A percentile compares a stretch with the other conserved stretches of the same genome.
phyloP scores from a whole-genome alignment of 805 yeast species.

The Wickerhamomyces chaumierensis region DNA sequence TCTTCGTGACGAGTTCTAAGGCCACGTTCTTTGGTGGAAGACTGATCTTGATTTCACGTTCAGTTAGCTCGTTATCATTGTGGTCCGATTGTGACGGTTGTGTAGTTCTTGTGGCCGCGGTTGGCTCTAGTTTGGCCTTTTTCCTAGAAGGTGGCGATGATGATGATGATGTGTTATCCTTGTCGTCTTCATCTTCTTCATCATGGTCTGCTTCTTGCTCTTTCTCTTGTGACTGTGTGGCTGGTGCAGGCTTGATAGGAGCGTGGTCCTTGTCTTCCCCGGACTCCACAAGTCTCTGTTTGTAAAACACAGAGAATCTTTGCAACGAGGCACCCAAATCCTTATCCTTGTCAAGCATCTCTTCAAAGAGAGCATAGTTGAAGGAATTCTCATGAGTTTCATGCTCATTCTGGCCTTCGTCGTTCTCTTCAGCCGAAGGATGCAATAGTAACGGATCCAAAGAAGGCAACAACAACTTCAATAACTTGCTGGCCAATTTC shows the following conservation, averaged over 20 bases:
- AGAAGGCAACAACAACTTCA: slow-evolving; percentile 27
- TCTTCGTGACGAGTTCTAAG: slow-evolving; percentile 54
- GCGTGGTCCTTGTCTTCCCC: no score
- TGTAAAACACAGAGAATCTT: slow-evolving; percentile 6
- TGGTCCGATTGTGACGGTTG: no score
- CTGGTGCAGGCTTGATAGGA: background rate
- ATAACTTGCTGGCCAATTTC: slow-evolving; percentile 23
- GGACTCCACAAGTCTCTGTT: no score
- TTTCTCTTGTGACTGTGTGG: background rate
- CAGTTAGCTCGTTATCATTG: slow-evolving; percentile 27
- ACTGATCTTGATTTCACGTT: slow-evolving; percentile 46
- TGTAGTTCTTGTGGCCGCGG: no score
- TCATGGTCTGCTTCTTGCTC: no score
- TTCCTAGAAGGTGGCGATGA: slow-evolving; percentile 1
- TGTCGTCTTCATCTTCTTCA: background rate
- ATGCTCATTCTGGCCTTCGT: no score
- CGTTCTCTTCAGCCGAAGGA: slow-evolving; percentile 14
- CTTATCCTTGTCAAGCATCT: slow-evolving; percentile 3
- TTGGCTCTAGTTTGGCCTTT: slow-evolving; percentile 9
- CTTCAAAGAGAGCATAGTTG: slow-evolving; percentile 3
- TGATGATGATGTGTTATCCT: background rate
- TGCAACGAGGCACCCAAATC: slow-evolving; percentile 1
- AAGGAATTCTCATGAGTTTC: no score
- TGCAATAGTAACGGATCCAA: slow-evolving; percentile 26
- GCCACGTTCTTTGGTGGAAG: slow-evolving; percentile 72